Conservation (phyloP, 352 stramenopile species). For the Globisporangium radiosum region DNA sequence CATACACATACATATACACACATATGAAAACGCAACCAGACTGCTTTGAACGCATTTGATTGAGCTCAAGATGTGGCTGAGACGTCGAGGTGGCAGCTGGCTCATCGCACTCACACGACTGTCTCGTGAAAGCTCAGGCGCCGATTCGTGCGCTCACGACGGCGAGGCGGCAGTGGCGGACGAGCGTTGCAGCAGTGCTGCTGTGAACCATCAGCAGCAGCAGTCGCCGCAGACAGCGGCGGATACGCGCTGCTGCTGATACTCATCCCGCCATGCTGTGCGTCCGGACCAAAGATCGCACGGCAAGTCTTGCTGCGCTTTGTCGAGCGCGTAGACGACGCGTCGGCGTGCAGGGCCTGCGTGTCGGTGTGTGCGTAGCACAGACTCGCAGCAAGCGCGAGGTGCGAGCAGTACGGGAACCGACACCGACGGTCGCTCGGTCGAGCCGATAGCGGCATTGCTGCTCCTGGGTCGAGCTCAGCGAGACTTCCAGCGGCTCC, state of each 20-base stretch:
- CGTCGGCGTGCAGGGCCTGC: not conserved
- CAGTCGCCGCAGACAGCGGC: too few relatives aligned
- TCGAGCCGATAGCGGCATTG: not conserved
- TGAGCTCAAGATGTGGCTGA: not conserved
- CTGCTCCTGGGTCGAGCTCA: not conserved
- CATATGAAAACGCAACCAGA: not conserved
- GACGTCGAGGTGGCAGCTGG: not conserved
- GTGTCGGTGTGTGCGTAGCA: constrained; percentile 3
- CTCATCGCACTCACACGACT: not conserved
- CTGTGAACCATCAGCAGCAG: not conserved
- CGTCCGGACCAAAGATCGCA: not conserved
- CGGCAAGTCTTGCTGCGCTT: constrained; percentile 11
- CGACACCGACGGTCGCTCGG: constrained; percentile 1
- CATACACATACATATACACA: too few relatives aligned
- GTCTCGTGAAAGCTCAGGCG: constrained; percentile 7
- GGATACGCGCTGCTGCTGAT: too few relatives aligned
- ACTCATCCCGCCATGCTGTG: too few relatives aligned
- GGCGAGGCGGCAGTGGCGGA: not conserved
- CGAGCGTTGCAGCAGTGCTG: not conserved
- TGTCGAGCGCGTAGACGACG: not conserved
- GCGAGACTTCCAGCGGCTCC: not conserved
- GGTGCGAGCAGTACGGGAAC: not conserved
- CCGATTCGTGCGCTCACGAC: constrained; percentile 3
- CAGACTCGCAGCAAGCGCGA: constrained; percentile 1
- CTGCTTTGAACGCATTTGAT: not conserved